Evolutionary conservation across 371 early-diverging fungal species (phyloP).

Genomic region (Catenaria anguillulae): DNA sequence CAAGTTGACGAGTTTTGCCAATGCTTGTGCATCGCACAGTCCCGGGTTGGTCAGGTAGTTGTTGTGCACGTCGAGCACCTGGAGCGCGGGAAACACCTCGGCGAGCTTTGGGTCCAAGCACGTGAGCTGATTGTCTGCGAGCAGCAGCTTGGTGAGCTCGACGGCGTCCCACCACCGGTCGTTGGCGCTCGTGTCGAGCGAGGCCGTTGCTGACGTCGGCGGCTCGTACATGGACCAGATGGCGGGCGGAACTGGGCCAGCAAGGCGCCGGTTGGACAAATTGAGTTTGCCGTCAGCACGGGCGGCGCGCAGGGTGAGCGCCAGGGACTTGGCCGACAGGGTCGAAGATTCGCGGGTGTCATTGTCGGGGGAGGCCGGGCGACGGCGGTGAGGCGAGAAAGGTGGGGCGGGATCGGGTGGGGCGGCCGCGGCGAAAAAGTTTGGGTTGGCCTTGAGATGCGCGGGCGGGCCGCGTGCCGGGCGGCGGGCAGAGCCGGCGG

Average conservation of each 20-base stretch:
- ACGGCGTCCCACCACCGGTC: conserved; percentile 46
- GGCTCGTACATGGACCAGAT: conserved; percentile 4
- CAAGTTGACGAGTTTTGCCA: conserved; percentile 2
- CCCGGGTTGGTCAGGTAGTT: no score
- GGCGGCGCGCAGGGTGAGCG: neutral
- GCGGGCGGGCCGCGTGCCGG: no score
- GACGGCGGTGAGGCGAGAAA: no score
- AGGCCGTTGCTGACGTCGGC: neutral
- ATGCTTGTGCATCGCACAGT: no score
- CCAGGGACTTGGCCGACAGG: no score
- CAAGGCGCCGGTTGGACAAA: neutral
- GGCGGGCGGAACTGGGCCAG: neutral
- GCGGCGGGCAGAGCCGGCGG: no score
- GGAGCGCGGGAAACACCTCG: conserved; percentile 41
- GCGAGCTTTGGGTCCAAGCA: conserved; percentile 42
- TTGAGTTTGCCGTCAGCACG: neutral
- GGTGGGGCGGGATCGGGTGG: no score
- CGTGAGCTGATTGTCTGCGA: conserved; percentile 44
- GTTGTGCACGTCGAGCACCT: conserved; percentile 40
- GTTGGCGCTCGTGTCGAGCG: conserved; percentile 31
- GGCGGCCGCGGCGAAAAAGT: no score
- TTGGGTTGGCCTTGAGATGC: no score
- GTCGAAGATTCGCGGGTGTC: no score
- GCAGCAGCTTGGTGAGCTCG: conserved; percentile 40
- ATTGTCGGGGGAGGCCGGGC: no score